Evolutionary conservation across 2,329 filamentous ascomycete species (phyloP).

Genomic region (Grosmannia penicillata): DNA sequence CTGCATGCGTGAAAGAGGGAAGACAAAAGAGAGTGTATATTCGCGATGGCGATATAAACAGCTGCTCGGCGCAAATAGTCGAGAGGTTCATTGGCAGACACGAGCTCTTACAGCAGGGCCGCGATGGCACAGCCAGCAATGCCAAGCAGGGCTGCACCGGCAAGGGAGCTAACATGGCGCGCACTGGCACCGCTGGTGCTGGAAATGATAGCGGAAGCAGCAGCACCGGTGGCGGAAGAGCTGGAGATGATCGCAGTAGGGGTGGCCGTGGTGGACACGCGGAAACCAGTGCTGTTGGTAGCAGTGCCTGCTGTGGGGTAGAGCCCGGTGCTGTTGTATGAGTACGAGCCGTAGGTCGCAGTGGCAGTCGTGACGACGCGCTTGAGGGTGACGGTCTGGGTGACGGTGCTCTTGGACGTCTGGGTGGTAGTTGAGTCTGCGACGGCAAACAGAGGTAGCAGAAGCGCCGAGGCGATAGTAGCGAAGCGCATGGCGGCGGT

Average conservation of each 20-base stretch:
- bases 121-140: constrained; percentile 19
- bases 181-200: constrained; percentile 28
- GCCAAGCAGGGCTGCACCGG: constrained; percentile 22
- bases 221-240: constrained; percentile 15
- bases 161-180: constrained; percentile 33
- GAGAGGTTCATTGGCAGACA: no score
- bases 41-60: no score
- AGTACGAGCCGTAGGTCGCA: constrained; percentile 11
- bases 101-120: constrained; percentile 38
- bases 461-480: constrained; percentile 28
- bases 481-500: constrained; percentile 25
- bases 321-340: constrained; percentile 17
- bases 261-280: constrained; percentile 14
- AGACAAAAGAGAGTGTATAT: no score
- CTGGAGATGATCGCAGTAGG: constrained; percentile 17
- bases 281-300: neutral
- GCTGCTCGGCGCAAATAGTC: no score
- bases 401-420: constrained; percentile 36
- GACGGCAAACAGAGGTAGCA: constrained; percentile 38
- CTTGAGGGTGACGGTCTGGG: constrained; percentile 26
- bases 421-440: constrained; percentile 31
- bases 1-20: no score
- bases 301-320: constrained; percentile 14
- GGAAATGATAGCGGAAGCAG: constrained; percentile 17
- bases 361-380: constrained; percentile 20